A percentile compares a stretch with the other conserved stretches of the same genome.
Evolutionary conservation across 2,329 filamentous ascomycete species (phyloP).

Genomic region (Cytospora mali): DNA sequence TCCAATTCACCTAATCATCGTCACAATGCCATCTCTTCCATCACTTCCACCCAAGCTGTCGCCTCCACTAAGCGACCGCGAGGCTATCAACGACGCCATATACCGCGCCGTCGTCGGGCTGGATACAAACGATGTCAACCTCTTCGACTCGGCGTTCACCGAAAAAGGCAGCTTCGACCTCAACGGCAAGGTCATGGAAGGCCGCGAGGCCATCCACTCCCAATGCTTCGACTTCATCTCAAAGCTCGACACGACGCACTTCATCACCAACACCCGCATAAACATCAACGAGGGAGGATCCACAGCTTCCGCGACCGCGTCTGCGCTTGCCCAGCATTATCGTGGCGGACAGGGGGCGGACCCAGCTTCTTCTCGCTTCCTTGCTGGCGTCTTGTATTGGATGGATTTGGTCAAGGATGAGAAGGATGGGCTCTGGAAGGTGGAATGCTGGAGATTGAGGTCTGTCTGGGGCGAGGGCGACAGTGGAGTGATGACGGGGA

Average conservation of each 20-base stretch:
- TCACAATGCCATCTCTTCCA: slow-evolving; percentile 13
- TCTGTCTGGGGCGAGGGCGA: slow-evolving; percentile 1
- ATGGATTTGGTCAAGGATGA: slow-evolving; percentile 11
- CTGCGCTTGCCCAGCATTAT: slow-evolving; percentile 20
- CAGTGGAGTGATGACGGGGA: not conserved
- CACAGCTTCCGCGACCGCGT: slow-evolving; percentile 5
- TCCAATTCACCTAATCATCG: not conserved
- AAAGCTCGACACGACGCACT: slow-evolving; percentile 34
- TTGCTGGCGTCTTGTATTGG: slow-evolving; percentile 10
- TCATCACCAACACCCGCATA: slow-evolving; percentile 20
- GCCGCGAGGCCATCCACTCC: slow-evolving; percentile 36
- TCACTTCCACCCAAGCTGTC: slow-evolving; percentile 21
- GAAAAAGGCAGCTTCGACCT: slow-evolving; percentile 30
- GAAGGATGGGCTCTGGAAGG: slow-evolving; percentile 2
- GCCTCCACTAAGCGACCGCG: slow-evolving; percentile 33
- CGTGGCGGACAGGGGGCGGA: slow-evolving; percentile 2
- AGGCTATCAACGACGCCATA: slow-evolving; percentile 39
- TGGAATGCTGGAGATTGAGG: slow-evolving; percentile 29
- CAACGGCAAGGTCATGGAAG: slow-evolving; percentile 30
- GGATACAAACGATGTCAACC: slow-evolving; percentile 34
- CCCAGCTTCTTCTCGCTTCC: not conserved
- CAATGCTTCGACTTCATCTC: slow-evolving; percentile 30
- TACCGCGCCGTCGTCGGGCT: slow-evolving; percentile 35
- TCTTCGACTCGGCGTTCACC: slow-evolving; percentile 38
- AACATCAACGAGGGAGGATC: slow-evolving; percentile 31